Evolutionary conservation across 768 basidiomycete species (phyloP).

Genomic region (Agaricus bisporus): DNA sequence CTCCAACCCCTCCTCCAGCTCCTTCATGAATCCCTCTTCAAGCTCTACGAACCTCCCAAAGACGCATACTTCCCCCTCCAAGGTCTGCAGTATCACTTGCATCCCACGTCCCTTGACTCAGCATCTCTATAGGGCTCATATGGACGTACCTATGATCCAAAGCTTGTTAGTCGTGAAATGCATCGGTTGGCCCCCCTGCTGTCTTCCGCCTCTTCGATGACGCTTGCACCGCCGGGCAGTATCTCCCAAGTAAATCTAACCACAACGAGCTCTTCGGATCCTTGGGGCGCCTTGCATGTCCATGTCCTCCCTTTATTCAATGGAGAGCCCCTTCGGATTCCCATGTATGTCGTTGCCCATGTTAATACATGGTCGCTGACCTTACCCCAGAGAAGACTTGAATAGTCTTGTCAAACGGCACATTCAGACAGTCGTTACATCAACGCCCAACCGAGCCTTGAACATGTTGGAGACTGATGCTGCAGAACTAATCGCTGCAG

Average conservation of each 20-base stretch:
- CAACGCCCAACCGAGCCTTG: constrained; percentile 69
- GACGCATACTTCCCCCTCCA: constrained; percentile 46
- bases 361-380: neutral
- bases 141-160: constrained; percentile 72
- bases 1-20: constrained; percentile 16
- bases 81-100: constrained; percentile 18
- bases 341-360: constrained; percentile 51
- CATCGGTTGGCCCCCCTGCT: constrained; percentile 60
- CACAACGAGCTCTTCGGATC: constrained; percentile 48
- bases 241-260: constrained; percentile 32
- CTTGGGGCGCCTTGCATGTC: constrained; percentile 82
- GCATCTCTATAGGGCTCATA: constrained; percentile 38
- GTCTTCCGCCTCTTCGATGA: constrained; percentile 40
- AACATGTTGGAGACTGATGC: constrained; percentile 72
- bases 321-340: constrained; percentile 76
- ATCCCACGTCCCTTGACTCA: constrained; percentile 5
- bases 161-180: constrained; percentile 81
- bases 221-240: constrained; percentile 34
- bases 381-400: constrained; percentile 66
- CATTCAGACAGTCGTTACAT: constrained; percentile 66
- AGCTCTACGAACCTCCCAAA: constrained; percentile 26
- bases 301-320: constrained; percentile 90
- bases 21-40: constrained; percentile 29
- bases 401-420: constrained; percentile 78
- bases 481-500: constrained; percentile 74